Conservation (phyloP, 225 moss, liverwort and hornwort species). For the Marchantia polymorpha region DNA sequence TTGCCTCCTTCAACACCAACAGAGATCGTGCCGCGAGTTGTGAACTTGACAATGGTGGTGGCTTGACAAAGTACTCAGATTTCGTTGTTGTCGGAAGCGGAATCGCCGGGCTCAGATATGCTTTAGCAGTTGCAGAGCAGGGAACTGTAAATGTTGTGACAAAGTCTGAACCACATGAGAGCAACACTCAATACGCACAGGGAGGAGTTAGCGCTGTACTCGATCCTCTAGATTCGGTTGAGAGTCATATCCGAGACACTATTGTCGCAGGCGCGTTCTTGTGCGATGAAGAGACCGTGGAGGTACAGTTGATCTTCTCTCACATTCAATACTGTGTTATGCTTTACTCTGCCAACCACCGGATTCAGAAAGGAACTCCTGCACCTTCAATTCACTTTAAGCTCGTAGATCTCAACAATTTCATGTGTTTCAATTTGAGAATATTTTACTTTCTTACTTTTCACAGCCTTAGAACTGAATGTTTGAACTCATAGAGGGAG, state of each 20-base stretch:
- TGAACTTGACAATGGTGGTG: conserved; percentile 40
- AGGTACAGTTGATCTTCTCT: conserved; percentile 38
- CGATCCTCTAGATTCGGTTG: conserved; percentile 92
- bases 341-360: too few relatives aligned
- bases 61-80: conserved; percentile 65
- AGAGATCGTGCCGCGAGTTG: conserved; percentile 18
- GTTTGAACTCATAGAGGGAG: too few relatives aligned
- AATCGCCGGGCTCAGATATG: conserved; percentile 89
- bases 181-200: conserved; percentile 94
- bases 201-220: conserved; percentile 97
- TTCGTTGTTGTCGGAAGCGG: conserved; percentile 96
- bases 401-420: too few relatives aligned
- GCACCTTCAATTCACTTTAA: too few relatives aligned
- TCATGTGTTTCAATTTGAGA: too few relatives aligned
- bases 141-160: conserved; percentile 93
- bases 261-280: conserved; percentile 95
- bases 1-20: conserved; percentile 24
- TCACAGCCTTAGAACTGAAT: too few relatives aligned
- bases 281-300: conserved; percentile 99
- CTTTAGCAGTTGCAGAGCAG: conserved; percentile 87
- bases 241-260: conserved; percentile 96
- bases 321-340: not conserved
- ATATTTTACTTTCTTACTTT: too few relatives aligned
- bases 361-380: too few relatives aligned
- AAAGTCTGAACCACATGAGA: conserved; percentile 97